phyloP scores from a whole-genome alignment of 805 yeast genomes.

The Candida michaelii region DNA sequence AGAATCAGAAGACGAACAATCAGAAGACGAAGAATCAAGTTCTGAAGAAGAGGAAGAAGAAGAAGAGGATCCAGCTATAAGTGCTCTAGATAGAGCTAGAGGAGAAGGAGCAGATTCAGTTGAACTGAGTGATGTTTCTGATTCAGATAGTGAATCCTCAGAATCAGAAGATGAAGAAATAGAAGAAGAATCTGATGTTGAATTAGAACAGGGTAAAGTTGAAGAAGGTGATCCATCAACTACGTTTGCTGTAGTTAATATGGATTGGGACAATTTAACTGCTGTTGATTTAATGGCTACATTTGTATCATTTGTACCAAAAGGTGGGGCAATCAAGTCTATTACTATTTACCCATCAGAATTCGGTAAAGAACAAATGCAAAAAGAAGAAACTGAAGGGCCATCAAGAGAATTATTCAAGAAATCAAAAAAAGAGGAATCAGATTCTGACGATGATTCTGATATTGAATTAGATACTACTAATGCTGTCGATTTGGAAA shows the following conservation, averaged over 20 bases:
- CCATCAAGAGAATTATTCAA: slow-evolving; percentile 85
- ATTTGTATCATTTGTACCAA: slow-evolving; percentile 83
- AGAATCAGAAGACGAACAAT: slow-evolving; percentile 14
- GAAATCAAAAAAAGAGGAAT: slow-evolving; percentile 35
- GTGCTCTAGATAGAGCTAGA: slow-evolving; percentile 58
- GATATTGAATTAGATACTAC: slow-evolving; percentile 42
- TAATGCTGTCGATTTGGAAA: slow-evolving; percentile 50
- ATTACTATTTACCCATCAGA: slow-evolving; percentile 83
- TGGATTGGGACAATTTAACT: slow-evolving; percentile 96
- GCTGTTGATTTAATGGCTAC: slow-evolving; percentile 88
- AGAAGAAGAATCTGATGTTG: slow-evolving; percentile 54
- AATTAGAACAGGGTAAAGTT: slow-evolving; percentile 58
- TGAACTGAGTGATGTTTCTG: slow-evolving; percentile 25
- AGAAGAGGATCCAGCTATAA: background rate
- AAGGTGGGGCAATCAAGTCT: slow-evolving; percentile 86
- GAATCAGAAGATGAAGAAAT: slow-evolving; percentile 45
- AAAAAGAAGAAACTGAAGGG: slow-evolving; percentile 84
- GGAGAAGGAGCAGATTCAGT: slow-evolving; percentile 46
- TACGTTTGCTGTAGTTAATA: slow-evolving; percentile 85
- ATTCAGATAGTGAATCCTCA: slow-evolving; percentile 33
- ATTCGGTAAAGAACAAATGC: slow-evolving; percentile 90
- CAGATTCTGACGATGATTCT: slow-evolving; percentile 34
- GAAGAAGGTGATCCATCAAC: slow-evolving; percentile 84
- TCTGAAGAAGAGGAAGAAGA: background rate
- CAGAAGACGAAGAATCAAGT: background rate